phyloP scores from a whole-genome alignment of 177 flowering plant species.

The Vitis hybrid region DNA sequence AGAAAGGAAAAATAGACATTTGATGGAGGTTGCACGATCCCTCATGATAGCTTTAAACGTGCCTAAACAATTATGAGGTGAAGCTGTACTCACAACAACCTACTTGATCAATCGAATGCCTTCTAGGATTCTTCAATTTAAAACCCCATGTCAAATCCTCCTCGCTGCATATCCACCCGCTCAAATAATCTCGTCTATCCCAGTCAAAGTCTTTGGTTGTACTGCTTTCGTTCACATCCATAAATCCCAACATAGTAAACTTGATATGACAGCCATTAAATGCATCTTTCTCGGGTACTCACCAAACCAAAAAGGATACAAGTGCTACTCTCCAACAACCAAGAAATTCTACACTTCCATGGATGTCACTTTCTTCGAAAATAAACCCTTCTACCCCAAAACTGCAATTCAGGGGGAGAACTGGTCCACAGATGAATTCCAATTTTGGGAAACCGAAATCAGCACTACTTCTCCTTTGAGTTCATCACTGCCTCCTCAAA shows the following conservation, averaged over 20 bases:
- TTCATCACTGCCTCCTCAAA: too few relatives aligned
- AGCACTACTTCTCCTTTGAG: too few relatives aligned
- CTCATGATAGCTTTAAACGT: constrained; percentile 6
- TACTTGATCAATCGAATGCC: constrained; percentile 13
- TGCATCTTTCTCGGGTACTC: constrained; percentile 12
- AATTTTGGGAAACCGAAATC: too few relatives aligned
- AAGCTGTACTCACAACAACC: constrained; percentile 17
- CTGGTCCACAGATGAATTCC: neutral
- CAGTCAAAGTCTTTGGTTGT: constrained; percentile 10
- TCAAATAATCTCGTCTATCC: neutral
- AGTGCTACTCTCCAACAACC: constrained; percentile 4
- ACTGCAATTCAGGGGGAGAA: constrained; percentile 9
- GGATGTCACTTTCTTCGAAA: constrained; percentile 9
- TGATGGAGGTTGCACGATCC: too few relatives aligned
- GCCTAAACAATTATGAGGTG: constrained; percentile 20
- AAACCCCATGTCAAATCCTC: constrained; percentile 7
- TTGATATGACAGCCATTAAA: neutral
- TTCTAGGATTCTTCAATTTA: constrained; percentile 10
- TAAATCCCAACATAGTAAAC: neutral
- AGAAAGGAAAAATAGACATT: too few relatives aligned
- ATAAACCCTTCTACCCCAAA: constrained; percentile 8
- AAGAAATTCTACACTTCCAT: neutral
- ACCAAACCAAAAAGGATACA: constrained; percentile 10
- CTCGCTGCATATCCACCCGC: neutral
- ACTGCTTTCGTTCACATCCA: constrained; percentile 7